Evolutionary conservation across 495 filamentous ascomycete genomes (phyloP), one percentile per base, ranked within the genome.

Genomic region (Penicillium dipodomyicola): DNA sequence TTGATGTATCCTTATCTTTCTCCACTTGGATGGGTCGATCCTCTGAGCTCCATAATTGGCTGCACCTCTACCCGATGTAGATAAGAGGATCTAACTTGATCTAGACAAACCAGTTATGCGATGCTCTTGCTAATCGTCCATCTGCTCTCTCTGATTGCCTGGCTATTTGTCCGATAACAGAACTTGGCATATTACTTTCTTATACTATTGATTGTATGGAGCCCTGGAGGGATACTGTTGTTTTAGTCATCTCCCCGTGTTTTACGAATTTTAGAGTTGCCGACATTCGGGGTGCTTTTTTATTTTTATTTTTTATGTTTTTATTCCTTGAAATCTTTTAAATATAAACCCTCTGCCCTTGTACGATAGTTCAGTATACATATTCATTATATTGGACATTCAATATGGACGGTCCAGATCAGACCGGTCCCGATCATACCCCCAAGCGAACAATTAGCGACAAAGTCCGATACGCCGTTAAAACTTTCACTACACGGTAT

Each of bases 401-500:
- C 63, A 67, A 25, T 22, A 78, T 78, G 75, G 75, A 76, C 52
- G 75, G 73, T 17, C 80, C 78, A 7, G 80, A 82, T 56, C 74
- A 74, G 58, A 80, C 82, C 55, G 80, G 79, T 4, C 78, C 80
- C 11, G 72, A 80, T 52, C 58, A 65, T 35, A 56, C 67, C 11
- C 76, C 77, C 4, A 77, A 75, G 63, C 66, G 69, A 32, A 68
- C 71, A 4, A 60, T 76, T 30, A 44, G 62, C 11, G 78, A 79
- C 49, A 70, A 65, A 39, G 33, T 65, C 15, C 69, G 74, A 35
- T 54, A 68, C 23, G 8, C 78, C 25, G 63, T 76, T 19, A 75
- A 67, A 55, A 62, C 73, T 23, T 76, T 82, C 46, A 78, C 76
- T 0, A 83, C 81, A 19, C 78, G 67, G 78, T 82, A 75, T 23